phyloP scores from a whole-genome alignment of 2,329 filamentous ascomycete genomes.

The Clarireedia homoeocarpa region DNA sequence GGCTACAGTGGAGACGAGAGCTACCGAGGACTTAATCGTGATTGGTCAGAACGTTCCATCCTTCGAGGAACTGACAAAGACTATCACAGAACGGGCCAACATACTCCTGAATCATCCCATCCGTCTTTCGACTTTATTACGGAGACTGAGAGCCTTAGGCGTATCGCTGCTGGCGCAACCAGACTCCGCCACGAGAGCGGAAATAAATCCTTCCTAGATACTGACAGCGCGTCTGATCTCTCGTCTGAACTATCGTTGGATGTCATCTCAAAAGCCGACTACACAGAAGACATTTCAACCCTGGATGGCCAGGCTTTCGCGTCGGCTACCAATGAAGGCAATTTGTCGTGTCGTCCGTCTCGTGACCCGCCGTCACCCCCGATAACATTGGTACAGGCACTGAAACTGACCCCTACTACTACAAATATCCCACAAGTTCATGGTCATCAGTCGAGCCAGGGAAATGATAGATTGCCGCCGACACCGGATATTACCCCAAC shows the following conservation, averaged over 20 bases:
- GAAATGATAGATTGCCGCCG: constrained; percentile 20
- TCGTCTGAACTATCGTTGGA: constrained; percentile 56
- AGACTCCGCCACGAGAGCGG: constrained; percentile 17
- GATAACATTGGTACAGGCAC: constrained; percentile 41
- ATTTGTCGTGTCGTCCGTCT: constrained; percentile 21
- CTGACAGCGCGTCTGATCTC: constrained; percentile 40
- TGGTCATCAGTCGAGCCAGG: constrained; percentile 11
- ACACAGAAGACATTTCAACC: constrained; percentile 23
- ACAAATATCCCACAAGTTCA: constrained; percentile 33
- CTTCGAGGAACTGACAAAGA: constrained; percentile 42
- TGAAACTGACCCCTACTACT: constrained; percentile 36
- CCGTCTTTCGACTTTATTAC: constrained; percentile 47
- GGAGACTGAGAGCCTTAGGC: constrained; percentile 42
- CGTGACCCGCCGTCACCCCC: constrained; percentile 37
- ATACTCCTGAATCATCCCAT: constrained; percentile 28
- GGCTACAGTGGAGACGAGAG: constrained; percentile 45
- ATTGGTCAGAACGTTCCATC: constrained; percentile 50
- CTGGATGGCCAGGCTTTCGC: constrained; percentile 29
- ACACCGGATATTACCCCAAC: constrained; percentile 28
- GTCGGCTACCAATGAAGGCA: constrained; percentile 23
- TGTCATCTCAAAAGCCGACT: constrained; percentile 30
- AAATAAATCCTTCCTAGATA: constrained; percentile 31
- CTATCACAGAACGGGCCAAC: constrained; percentile 15
- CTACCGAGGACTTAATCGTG: constrained; percentile 32
- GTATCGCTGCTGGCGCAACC: constrained; percentile 15